Evolutionary conservation across 225 moss, liverwort and hornwort genomes (phyloP), one percentile per base, ranked within the genome.

Genomic region (Climacium dendroides): DNA sequence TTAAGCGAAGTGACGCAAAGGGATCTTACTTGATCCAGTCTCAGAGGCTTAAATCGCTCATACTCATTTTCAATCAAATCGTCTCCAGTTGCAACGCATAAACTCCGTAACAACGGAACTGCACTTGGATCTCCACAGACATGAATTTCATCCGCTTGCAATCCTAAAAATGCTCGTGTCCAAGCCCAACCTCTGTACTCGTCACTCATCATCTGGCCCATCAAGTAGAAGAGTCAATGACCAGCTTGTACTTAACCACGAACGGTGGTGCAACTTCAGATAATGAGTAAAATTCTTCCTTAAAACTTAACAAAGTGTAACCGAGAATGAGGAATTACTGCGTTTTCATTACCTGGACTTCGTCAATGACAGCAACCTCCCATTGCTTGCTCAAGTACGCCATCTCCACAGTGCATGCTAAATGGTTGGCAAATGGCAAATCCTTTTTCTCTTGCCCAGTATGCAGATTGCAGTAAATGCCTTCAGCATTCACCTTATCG

Each of bases 141-240:
- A 90, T 99, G 99, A 80, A 99, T 92, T 89, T 99, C 99, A 93
- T 99, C 97, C 22, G 99, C 99, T 91, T 96, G 96, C 64, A 99
- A 69, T 73, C 99, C 99, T 86, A 99, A 87, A 90, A 99, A 97
- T 11, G 99, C 99, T 86, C 99, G 91, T 55, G 99, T 97, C 99
- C 99, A 99, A 22, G 99, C 97, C 99, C 99, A 99, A 72, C 99
- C 99, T 89, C 99, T 95, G 87, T 96, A 99, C 87, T 99, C 99
- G 89, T 99, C 99, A 88, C 93, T 94, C 99, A 99, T 97, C 99
- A 99, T 99, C 96, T 99, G 94, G 32, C 19, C 79, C 87, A 89
- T 54, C 77, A 85, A 67, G 79, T 45, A 67, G 43, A 66, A 55
- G 54, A 43, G 72, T 89, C 78, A 90, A 84, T 72, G 50, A 81